Conservation (phyloP, 2,329 filamentous ascomycete species). For the Curvularia eragrostidis region DNA sequence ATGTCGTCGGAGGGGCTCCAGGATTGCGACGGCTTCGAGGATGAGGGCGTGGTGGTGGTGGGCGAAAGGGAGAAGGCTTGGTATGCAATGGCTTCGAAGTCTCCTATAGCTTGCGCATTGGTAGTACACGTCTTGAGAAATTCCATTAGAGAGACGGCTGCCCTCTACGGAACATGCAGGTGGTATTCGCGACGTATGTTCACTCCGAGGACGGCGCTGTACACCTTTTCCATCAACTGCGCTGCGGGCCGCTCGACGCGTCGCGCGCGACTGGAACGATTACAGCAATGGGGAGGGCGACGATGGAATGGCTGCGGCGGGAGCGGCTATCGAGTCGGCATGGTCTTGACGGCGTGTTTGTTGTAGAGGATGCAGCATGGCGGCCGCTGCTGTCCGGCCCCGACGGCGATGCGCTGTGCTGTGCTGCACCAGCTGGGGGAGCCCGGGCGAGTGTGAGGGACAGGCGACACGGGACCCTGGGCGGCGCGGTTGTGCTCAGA, state of each 20-base stretch:
- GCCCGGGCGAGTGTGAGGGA: background rate
- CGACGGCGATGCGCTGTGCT: conserved; percentile 21
- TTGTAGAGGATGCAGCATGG: conserved; percentile 37
- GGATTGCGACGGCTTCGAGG: conserved; percentile 21
- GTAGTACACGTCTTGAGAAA: conserved; percentile 48
- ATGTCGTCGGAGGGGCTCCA: conserved; percentile 34
- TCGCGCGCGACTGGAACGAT: conserved; percentile 23
- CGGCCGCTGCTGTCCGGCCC: conserved; percentile 28
- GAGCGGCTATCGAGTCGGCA: conserved; percentile 30
- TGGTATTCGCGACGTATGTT: conserved; percentile 47
- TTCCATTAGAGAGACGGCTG: conserved; percentile 47
- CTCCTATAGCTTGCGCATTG: conserved; percentile 50
- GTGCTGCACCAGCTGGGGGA: conserved; percentile 7
- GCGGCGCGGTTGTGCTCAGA: background rate
- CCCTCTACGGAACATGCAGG: conserved; percentile 48
- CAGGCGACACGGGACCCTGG: background rate
- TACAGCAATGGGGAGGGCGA: conserved; percentile 9
- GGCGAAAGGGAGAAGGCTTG: conserved; percentile 45
- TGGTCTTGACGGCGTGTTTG: conserved; percentile 30
- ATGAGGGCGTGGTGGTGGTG: conserved; percentile 23
- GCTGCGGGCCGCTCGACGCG: conserved; percentile 23
- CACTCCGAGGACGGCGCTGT: conserved; percentile 44
- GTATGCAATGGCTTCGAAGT: conserved; percentile 48
- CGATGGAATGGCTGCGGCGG: conserved; percentile 9
- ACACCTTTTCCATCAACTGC: conserved; percentile 49